Percentiles rank a stretch among this genome's conserved stretches.
Evolutionary conservation across 495 filamentous ascomycete species (phyloP).

Genomic region (Xylaria telfairii): DNA sequence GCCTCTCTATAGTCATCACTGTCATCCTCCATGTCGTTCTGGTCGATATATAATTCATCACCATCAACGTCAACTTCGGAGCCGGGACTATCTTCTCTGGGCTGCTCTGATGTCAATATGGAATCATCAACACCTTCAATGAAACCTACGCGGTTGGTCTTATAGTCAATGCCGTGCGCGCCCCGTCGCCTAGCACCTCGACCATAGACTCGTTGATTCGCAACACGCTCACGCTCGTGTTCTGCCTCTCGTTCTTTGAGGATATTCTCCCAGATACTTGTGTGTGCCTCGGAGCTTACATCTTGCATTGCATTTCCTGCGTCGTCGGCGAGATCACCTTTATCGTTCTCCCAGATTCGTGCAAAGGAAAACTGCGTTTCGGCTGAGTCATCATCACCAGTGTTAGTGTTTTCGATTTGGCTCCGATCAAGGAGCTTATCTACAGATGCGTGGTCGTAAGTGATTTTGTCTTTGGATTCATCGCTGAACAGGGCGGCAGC

Average conservation of each 20-base stretch:
- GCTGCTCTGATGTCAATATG: constrained; percentile 32
- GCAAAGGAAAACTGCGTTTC: constrained; percentile 89
- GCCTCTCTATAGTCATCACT: constrained; percentile 26
- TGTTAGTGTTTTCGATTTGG: constrained; percentile 73
- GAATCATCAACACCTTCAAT: constrained; percentile 40
- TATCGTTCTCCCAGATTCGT: constrained; percentile 89
- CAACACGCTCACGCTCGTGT: constrained; percentile 69
- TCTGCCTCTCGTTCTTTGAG: constrained; percentile 79
- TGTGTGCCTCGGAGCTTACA: constrained; percentile 59
- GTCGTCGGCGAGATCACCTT: constrained; percentile 44
- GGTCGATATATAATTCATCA: constrained; percentile 36
- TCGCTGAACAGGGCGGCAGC: constrained; percentile 84
- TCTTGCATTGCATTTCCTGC: constrained; percentile 63
- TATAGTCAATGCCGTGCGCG: constrained; percentile 40
- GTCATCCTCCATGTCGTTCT: constrained; percentile 24
- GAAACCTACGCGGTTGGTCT: constrained; percentile 40
- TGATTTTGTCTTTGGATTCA: constrained; percentile 66
- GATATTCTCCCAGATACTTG: constrained; percentile 85
- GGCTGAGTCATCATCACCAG: constrained; percentile 60
- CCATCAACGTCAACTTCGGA: constrained; percentile 36
- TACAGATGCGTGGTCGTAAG: constrained; percentile 79
- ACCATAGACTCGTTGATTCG: constrained; percentile 72
- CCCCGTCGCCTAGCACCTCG: constrained; percentile 73
- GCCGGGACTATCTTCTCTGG: constrained; percentile 30
- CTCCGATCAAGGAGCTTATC: constrained; percentile 89